Conservation (phyloP, 2,329 filamentous ascomycete species). For the Xylaria sp. region DNA sequence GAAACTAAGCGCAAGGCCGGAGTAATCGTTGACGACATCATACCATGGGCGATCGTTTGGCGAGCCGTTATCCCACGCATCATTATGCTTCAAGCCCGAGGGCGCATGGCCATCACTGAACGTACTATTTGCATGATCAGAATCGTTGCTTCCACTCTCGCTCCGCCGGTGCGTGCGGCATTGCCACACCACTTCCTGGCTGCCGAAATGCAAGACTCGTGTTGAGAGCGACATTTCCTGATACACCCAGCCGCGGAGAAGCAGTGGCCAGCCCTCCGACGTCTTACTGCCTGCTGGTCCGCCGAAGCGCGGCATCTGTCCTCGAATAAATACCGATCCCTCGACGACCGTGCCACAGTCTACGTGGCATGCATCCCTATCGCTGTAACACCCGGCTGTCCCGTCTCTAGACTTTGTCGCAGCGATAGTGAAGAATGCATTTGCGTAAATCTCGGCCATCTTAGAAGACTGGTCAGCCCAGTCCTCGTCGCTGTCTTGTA, state of each 20-base stretch:
- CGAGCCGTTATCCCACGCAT: constrained; percentile 11
- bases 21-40: constrained; percentile 26
- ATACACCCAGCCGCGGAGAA: constrained; percentile 40
- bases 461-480: constrained; percentile 27
- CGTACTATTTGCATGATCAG: constrained; percentile 14
- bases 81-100: constrained; percentile 6
- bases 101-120: constrained; percentile 16
- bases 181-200: constrained; percentile 40
- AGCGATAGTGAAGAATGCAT: constrained; percentile 28
- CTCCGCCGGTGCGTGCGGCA: constrained; percentile 31
- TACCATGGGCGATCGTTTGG: constrained; percentile 28
- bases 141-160: constrained; percentile 33
- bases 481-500: constrained; percentile 32
- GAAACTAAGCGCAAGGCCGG: constrained; percentile 27
- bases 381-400: constrained; percentile 28
- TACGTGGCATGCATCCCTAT: constrained; percentile 8
- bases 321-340: constrained; percentile 15
- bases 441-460: constrained; percentile 29
- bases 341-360: constrained; percentile 1
- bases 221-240: constrained; percentile 42
- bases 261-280: constrained; percentile 29
- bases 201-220: constrained; percentile 38
- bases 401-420: constrained; percentile 30
- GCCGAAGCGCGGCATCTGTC: constrained; percentile 18
- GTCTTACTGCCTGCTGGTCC: constrained; percentile 14